Evolutionary conservation across 441 rosid genomes (phyloP).

Genomic region (Bocquillonia castaneifolia): DNA sequence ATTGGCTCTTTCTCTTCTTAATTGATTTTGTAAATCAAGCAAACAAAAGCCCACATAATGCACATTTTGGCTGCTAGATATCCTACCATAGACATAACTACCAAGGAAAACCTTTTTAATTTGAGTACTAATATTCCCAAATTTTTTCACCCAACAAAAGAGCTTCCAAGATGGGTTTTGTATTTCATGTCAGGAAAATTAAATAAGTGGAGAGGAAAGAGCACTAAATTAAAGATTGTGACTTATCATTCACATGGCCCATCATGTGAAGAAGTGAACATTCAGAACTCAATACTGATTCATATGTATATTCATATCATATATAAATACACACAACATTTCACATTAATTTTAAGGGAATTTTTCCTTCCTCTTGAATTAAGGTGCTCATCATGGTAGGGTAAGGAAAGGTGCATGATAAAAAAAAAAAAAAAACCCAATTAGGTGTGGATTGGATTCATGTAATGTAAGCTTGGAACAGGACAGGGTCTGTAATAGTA

Average conservation of each 20-base stretch:
- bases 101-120: neutral
- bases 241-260: conserved; percentile 40
- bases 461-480: conserved; percentile 36
- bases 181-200: conserved; percentile 20
- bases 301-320: conserved; percentile 1
- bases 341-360: neutral
- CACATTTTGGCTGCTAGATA: neutral
- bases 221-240: conserved; percentile 33
- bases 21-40: neutral
- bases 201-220: conserved; percentile 17
- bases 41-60: neutral
- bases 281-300: conserved; percentile 26
- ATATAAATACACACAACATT: neutral
- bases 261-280: conserved; percentile 39
- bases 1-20: too few relatives aligned
- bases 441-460: conserved; percentile 26
- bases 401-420: conserved; percentile 32
- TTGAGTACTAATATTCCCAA: neutral
- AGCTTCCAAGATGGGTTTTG: neutral
- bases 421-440: conserved; percentile 11
- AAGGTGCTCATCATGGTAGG: conserved; percentile 14
- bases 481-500: conserved; percentile 40
- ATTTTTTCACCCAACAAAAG: neutral
- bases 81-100: neutral
- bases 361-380: neutral